These are phyloP conservation scores for Arthrobotrys sinensis DNA, from an alignment of 2,329 filamentous ascomycete genomes.

Conservation along the genomic window DNA sequence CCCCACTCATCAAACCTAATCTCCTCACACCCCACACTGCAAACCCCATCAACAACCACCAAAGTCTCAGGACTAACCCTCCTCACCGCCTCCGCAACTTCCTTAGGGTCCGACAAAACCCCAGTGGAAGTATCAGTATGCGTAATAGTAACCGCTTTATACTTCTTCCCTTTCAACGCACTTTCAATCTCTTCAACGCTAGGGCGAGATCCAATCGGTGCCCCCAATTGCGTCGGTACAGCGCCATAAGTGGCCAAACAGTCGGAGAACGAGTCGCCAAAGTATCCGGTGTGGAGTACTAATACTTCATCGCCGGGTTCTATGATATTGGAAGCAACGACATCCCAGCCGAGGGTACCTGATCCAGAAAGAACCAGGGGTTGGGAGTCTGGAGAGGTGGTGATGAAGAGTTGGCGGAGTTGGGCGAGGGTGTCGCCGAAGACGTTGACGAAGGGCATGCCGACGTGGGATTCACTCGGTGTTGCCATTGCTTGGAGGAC, in stretches of 20 bases:
- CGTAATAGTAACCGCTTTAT: constrained; percentile 94
- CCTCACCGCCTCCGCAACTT: constrained; percentile 85
- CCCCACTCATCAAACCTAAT: constrained; percentile 96
- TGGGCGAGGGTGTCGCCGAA: constrained; percentile 92
- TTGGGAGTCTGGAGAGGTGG: constrained; percentile 83
- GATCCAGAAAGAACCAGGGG: constrained; percentile 95
- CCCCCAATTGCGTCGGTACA: constrained; percentile 89
- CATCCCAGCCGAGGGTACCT: constrained; percentile 95
- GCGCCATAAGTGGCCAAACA: constrained; percentile 93
- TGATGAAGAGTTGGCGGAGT: constrained; percentile 95
- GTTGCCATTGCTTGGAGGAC: constrained; percentile 53
- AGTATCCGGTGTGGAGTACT: constrained; percentile 94
- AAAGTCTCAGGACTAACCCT: constrained; percentile 91
- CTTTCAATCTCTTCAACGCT: constrained; percentile 89
- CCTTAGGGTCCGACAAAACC: constrained; percentile 90
- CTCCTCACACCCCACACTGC: constrained; percentile 95
- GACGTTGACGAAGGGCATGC: constrained; percentile 85
- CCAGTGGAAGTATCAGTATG: constrained; percentile 98
- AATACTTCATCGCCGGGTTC: constrained; percentile 92
- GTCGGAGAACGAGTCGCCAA: constrained; percentile 93
- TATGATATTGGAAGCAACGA: constrained; percentile 92
- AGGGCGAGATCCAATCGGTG: constrained; percentile 87
- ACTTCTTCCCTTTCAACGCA: constrained; percentile 89
- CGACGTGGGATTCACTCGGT: constrained; percentile 90
- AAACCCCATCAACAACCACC: constrained; percentile 94